These are phyloP conservation scores for Piper longum DNA, from an alignment of 164 flowering plant genomes.

Conservation along the genomic window DNA sequence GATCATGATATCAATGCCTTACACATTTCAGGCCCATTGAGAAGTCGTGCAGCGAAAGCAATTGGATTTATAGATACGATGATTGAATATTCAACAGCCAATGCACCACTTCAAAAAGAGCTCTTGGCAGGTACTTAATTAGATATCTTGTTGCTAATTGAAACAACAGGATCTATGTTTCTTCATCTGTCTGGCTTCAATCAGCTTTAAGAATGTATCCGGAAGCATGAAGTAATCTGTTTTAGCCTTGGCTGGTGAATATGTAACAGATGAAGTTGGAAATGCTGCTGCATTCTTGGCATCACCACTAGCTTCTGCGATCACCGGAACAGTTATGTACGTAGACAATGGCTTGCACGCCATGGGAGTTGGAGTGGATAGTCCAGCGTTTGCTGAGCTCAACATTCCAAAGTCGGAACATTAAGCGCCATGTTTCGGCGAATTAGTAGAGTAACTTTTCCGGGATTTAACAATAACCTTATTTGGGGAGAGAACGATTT, in stretches of 20 bases:
- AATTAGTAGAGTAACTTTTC: neutral
- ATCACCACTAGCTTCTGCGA: constrained; percentile 96
- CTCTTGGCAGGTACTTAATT: constrained; percentile 48
- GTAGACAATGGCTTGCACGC: constrained; percentile 88
- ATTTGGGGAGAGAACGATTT: neutral
- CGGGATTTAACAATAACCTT: neutral
- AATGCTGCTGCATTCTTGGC: constrained; percentile 80
- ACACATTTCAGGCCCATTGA: constrained; percentile 49
- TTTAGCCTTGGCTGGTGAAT: neutral
- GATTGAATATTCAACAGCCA: constrained; percentile 71
- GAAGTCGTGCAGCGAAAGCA: constrained; percentile 95
- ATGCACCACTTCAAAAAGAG: constrained; percentile 88
- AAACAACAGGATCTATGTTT: neutral
- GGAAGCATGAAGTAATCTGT: neutral
- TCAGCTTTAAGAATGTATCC: neutral
- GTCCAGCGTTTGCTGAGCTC: constrained; percentile 65
- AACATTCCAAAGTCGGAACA: constrained; percentile 32
- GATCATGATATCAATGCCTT: neutral
- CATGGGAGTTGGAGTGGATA: constrained; percentile 89
- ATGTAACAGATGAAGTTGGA: constrained; percentile 71
- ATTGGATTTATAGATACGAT: constrained; percentile 87
- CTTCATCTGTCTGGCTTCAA: neutral
- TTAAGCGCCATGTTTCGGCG: neutral
- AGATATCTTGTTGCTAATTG: neutral
- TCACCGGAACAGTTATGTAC: constrained; percentile 70